Base-by-base conservation (phyloP, 805 yeast species). In the Wickerhamomyces ciferrii region DNA sequence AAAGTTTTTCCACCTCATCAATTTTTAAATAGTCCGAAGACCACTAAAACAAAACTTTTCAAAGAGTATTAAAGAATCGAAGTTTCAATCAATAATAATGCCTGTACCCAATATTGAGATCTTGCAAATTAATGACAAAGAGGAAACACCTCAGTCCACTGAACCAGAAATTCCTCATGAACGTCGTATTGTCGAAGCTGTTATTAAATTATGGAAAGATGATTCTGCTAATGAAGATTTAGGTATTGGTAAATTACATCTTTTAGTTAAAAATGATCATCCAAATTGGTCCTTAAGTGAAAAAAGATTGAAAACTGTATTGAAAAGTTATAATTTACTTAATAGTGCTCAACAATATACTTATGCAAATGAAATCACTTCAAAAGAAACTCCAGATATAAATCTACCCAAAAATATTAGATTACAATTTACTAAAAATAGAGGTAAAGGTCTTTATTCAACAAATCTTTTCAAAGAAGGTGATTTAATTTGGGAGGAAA, bases 371-470 rank as follows among this genome's bases (percentile, higher is more conserved):
- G 75, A 81, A 35, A 82, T 83, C 52, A 65, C 63, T 20, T 78
- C 86, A 2, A 60, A 66, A 19, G 66, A 67, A 19, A 76, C 83
- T 11, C 81, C 83, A 1, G 62, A 60, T 19, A 47, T 71, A 38
- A 52, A 50, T 13, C 52, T 74, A 25, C 79, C 80, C 2, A 62
- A 61, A 19, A 60, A 60, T 34, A 72, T 81, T n/a, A 67, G 67
- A 42, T 62, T 78, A 32, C 70, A 68, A 40, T 66, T 70, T 65
- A 77, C 85, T 13, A 65, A 75, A 42, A 69, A 71, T 45, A 65
- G 78, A 50, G 89, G 89, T 9, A 81, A 82, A 56, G 83, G 83
- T 1, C 60, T 87, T 10, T 79, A 71, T 53, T 80, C 89, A 2
- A 70, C 70, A 37, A 62, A 62, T 36, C 55, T 62, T 17, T 70